These are phyloP conservation scores for Lanmaoa rubissima DNA, from an alignment of 768 basidiomycete species.

Conservation along the genomic window DNA sequence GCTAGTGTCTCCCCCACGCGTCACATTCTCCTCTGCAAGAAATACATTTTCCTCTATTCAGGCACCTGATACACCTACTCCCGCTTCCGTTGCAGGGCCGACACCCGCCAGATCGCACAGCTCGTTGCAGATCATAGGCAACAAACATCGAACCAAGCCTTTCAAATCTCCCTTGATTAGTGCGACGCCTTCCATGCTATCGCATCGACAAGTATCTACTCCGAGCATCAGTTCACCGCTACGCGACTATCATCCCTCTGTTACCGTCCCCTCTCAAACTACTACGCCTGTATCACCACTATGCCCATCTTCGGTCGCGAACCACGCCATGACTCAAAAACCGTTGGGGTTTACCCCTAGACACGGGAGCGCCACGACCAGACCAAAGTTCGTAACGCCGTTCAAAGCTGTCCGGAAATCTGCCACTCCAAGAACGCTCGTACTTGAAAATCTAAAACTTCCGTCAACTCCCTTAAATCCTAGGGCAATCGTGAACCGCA, in stretches of 20 bases:
- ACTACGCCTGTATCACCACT: slow-evolving; percentile 31
- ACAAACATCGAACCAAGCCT: slow-evolving; percentile 30
- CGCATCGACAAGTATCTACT: slow-evolving; percentile 25
- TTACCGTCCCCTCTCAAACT: slow-evolving; percentile 6
- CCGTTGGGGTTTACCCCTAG: slow-evolving; percentile 26
- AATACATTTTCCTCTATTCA: slow-evolving; percentile 33
- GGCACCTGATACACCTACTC: slow-evolving; percentile 40
- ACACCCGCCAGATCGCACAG: slow-evolving; percentile 14
- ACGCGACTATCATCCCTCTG: slow-evolving; percentile 1
- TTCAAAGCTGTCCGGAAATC: slow-evolving; percentile 57
- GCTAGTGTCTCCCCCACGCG: slow-evolving; percentile 20
- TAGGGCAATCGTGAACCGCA: slow-evolving; percentile 6
- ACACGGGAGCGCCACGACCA: slow-evolving; percentile 32
- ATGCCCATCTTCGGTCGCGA: slow-evolving; percentile 32
- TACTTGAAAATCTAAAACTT: background rate
- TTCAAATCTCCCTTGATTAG: slow-evolving; percentile 49
- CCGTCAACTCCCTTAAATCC: background rate
- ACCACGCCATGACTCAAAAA: slow-evolving; percentile 12
- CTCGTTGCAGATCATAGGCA: slow-evolving; percentile 6
- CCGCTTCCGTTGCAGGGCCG: slow-evolving; percentile 21
- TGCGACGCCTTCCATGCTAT: slow-evolving; percentile 5
- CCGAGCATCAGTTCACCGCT: slow-evolving; percentile 29
- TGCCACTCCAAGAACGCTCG: slow-evolving; percentile 26
- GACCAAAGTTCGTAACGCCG: slow-evolving; percentile 53
- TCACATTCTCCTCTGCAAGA: slow-evolving; percentile 38